Evolutionary conservation across 768 basidiomycete species (phyloP).

Genomic region (Tulasnella sp.): DNA sequence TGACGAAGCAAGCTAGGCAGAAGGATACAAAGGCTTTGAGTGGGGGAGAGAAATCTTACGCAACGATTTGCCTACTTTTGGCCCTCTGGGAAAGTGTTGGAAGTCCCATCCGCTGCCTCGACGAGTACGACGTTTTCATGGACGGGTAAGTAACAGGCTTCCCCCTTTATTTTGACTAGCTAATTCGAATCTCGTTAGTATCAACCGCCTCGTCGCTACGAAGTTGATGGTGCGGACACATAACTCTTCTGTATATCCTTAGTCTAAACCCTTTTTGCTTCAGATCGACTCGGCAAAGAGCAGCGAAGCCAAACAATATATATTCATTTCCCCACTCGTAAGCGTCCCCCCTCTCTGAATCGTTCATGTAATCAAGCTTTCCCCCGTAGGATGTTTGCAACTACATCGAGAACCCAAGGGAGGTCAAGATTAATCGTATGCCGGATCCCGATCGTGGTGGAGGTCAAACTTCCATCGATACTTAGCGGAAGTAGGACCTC

Average conservation of each 20-base stretch:
- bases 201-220: slow-evolving; percentile 72
- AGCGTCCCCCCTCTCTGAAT: slow-evolving; percentile 1
- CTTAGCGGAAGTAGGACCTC: too few species aligned
- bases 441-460: slow-evolving; percentile 22
- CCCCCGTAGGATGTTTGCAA: slow-evolving; percentile 22
- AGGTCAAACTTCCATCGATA: too few species aligned
- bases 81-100: slow-evolving; percentile 93
- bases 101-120: slow-evolving; percentile 90
- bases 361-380: background rate
- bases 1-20: slow-evolving; percentile 39
- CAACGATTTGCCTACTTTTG: slow-evolving; percentile 86
- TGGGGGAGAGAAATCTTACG: slow-evolving; percentile 87
- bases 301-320: slow-evolving; percentile 81
- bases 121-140: slow-evolving; percentile 99
- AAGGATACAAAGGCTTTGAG: slow-evolving; percentile 55
- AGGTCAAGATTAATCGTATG: slow-evolving; percentile 24
- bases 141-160: slow-evolving; percentile 35
- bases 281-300: slow-evolving; percentile 83
- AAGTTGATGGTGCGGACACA: slow-evolving; percentile 66
- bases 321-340: slow-evolving; percentile 85
- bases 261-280: slow-evolving; percentile 2
- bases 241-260: slow-evolving; percentile 14
- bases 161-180: slow-evolving; percentile 40
- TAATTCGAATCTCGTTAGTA: slow-evolving; percentile 6
- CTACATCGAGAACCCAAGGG: slow-evolving; percentile 20